Conservation (phyloP, 2,329 filamentous ascomycete species). For the Setomelanomma holmii region DNA sequence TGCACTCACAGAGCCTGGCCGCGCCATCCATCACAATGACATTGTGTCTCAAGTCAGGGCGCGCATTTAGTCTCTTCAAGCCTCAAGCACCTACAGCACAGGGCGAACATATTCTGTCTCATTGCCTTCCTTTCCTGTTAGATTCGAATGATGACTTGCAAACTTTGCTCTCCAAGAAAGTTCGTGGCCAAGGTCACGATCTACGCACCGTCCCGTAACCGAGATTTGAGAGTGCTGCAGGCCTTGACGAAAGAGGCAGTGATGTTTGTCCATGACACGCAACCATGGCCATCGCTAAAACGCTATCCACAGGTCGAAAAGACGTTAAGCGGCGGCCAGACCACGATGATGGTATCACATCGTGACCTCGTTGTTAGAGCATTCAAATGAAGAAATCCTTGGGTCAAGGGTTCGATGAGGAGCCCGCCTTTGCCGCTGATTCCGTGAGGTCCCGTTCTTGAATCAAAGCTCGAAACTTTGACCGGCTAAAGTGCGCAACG, state of each 20-base stretch:
- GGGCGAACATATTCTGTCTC: too few relatives aligned
- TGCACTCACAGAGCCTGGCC: background rate
- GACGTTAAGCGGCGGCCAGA: background rate
- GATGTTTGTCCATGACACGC: conserved; percentile 12
- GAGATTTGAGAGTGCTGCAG: conserved; percentile 25
- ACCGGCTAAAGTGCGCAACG: conserved; percentile 27
- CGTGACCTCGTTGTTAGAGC: background rate
- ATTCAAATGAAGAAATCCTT: background rate
- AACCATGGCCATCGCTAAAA: conserved; percentile 8
- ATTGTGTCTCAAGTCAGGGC: conserved; percentile 4
- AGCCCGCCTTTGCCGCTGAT: conserved; percentile 23
- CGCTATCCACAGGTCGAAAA: conserved; percentile 2
- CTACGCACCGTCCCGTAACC: conserved; percentile 28
- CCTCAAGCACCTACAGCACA: too few relatives aligned
- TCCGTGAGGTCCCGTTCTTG: conserved; percentile 21
- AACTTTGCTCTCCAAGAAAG: background rate
- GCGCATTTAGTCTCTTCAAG: background rate
- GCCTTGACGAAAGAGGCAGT: conserved; percentile 19
- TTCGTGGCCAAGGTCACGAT: conserved; percentile 22
- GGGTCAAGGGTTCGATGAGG: conserved; percentile 5
- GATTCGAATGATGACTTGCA: too few relatives aligned
- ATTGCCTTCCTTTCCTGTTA: too few relatives aligned
- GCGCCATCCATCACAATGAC: too few relatives aligned
- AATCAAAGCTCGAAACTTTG: conserved; percentile 10
- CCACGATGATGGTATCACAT: background rate